phyloP scores from a whole-genome alignment of 164 flowering plant species.

The Vitis amurensis region DNA sequence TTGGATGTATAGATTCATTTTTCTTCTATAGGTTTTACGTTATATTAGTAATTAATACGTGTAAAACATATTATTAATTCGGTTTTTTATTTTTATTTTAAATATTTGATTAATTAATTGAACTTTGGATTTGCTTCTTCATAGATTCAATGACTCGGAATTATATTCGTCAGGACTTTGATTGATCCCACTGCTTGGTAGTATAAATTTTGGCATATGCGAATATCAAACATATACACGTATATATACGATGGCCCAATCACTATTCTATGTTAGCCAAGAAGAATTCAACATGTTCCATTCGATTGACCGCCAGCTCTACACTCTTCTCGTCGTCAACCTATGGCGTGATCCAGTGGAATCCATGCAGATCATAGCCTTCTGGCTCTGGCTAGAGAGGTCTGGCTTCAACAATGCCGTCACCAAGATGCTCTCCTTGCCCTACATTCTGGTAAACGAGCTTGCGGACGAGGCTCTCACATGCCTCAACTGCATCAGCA shows the following conservation, averaged over 20 bases:
- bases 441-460: slow-evolving; percentile 23
- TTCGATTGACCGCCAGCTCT: slow-evolving; percentile 24
- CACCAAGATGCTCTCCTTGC: slow-evolving; percentile 20
- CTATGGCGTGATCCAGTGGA: slow-evolving; percentile 39
- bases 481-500: slow-evolving; percentile 22
- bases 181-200: too few relatives aligned
- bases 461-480: slow-evolving; percentile 46
- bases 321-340: slow-evolving; percentile 23
- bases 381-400: slow-evolving; percentile 50
- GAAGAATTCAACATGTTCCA: slow-evolving; percentile 29
- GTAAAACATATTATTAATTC: too few relatives aligned
- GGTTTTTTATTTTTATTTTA: too few relatives aligned
- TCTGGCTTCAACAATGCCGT: slow-evolving; percentile 19
- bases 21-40: too few relatives aligned
- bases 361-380: slow-evolving; percentile 36
- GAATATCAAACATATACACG: too few relatives aligned
- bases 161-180: too few relatives aligned
- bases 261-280: neutral
- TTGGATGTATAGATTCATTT: too few relatives aligned
- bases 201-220: too few relatives aligned
- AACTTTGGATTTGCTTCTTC: too few relatives aligned
- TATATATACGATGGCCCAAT: neutral
- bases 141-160: too few relatives aligned
- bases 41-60: too few relatives aligned
- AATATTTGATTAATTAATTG: too few relatives aligned